Conservation (phyloP, 2,329 filamentous ascomycete species). For the Annulohypoxylon truncatum region DNA sequence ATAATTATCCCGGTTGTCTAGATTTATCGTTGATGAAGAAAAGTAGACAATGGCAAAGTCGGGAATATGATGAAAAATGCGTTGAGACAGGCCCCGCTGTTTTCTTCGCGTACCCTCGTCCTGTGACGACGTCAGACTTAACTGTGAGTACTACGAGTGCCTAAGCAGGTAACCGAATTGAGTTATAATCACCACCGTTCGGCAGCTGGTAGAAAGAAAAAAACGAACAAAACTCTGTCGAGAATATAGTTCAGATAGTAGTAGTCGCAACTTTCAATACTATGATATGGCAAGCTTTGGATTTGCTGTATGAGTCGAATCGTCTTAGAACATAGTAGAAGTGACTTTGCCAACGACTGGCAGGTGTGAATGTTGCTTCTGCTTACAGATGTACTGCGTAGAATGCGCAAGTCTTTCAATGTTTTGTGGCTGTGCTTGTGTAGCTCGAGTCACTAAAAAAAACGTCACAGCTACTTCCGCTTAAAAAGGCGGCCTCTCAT, state of each 20-base stretch:
- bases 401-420: conserved; percentile 24
- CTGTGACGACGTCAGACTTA: conserved; percentile 38
- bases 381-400: conserved; percentile 4
- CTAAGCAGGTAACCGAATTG: conserved; percentile 17
- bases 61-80: conserved; percentile 16
- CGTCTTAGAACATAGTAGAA: conserved; percentile 9
- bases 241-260: background rate
- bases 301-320: conserved; percentile 21
- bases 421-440: conserved; percentile 34
- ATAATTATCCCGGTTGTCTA: conserved; percentile 2
- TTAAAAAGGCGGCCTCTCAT: background rate
- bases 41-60: conserved; percentile 1
- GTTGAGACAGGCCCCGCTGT: conserved; percentile 18
- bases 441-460: conserved; percentile 23
- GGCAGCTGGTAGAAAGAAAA: background rate
- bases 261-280: background rate
- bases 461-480: conserved; percentile 30
- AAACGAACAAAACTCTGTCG: background rate
- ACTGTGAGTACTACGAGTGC: background rate
- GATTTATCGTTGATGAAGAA: conserved; percentile 4
- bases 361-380: background rate
- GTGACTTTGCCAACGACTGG: conserved; percentile 14
- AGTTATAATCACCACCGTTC: conserved; percentile 22
- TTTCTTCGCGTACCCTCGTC: conserved; percentile 28
- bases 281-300: background rate